Evolutionary conservation across 768 basidiomycete genomes (phyloP), one percentile per base, ranked within the genome.

Genomic region (Mycena leptocephala): DNA sequence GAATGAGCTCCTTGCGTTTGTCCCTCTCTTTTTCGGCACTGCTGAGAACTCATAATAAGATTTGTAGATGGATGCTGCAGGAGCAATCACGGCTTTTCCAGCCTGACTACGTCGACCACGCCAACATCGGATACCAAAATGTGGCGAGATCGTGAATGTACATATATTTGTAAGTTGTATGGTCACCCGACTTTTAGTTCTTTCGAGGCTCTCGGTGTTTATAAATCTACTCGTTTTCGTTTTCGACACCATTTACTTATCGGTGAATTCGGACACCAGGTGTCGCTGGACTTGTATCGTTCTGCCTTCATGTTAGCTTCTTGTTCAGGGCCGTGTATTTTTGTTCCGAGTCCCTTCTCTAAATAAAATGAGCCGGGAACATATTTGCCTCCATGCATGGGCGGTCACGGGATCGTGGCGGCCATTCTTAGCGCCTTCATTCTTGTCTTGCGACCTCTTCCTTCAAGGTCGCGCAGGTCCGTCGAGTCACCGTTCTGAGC

Each of bases 81-180:
- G 94, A 97, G 81, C 90, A 93, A 76, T 90, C 93, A 32, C 86
- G 92, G 62, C 82, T 97, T 67, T 97, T 99, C 82, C 90, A 91
- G 66, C 85, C 88, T 69, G 93, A 95, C 82, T 98, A 98, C 85
- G 43, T 37, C 13, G 59, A 62, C 13, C 92, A 90, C 61, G 92
- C 96, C 7, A 92, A 90, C 78, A 82, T 93, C 70, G 90, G 91
- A 70, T 98, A 98, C 83, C 95, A 96, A 85, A 97, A 95, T 82
- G 88, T 95, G 72, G 92, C 95, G 32, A 90, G 94, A 76, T 94
- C 95, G 78, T 96, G 83, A 90, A 18, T 59, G 64, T 67, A 61
- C 55, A 22, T 32, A 41, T 64, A 33, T 64, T 7, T 73, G 72
- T 67, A 72, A 33, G 39, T 55, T 72, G 10, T 64, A 56, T 43